A percentile compares a stretch with the other conserved stretches of the same genome.
phyloP scores from a whole-genome alignment of 163 green algal genomes.

The Scenedesmus sp. region DNA sequence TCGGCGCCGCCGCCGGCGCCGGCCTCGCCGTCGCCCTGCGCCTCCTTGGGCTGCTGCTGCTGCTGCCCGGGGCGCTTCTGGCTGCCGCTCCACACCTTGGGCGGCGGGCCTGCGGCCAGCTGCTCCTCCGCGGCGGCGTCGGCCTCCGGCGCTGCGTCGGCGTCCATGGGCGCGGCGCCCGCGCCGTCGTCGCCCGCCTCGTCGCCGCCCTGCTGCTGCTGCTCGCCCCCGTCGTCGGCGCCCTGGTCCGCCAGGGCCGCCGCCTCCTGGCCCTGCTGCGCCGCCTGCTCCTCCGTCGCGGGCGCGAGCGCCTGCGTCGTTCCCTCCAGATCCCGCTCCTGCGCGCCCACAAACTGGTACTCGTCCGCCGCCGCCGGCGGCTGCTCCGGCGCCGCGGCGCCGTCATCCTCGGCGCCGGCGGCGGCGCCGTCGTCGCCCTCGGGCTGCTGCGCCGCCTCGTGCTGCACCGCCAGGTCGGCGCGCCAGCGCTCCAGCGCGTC shows the following conservation, averaged over 20 bases:
- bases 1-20: too few species aligned
- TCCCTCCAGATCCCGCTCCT: conserved; percentile 55
- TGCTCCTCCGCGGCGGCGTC: conserved; percentile 45
- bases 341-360: conserved; percentile 70
- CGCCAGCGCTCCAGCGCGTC: conserved; percentile 89
- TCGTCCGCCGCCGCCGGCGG: conserved; percentile 47
- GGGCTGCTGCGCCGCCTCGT: conserved; percentile 55
- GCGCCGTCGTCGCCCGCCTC: conserved; percentile 39
- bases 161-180: conserved; percentile 40
- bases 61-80: conserved; percentile 15
- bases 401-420: conserved; percentile 32
- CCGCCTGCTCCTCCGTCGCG: conserved; percentile 91
- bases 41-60: conserved; percentile 38
- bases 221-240: conserved; percentile 44
- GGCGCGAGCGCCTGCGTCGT: conserved; percentile 82
- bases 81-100: conserved; percentile 47
- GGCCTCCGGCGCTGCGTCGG: conserved; percentile 52
- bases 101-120: conserved; percentile 47
- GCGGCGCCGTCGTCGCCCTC: conserved; percentile 39
- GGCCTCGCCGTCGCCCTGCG: conserved; percentile 9
- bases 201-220: conserved; percentile 51
- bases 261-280: conserved; percentile 47
- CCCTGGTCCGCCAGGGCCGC: conserved; percentile 39
- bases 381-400: conserved; percentile 31
- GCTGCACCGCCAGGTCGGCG: conserved; percentile 69